Base-by-base conservation (phyloP, 2,329 filamentous ascomycete genomes). In the Exophiala alcalophila region DNA sequence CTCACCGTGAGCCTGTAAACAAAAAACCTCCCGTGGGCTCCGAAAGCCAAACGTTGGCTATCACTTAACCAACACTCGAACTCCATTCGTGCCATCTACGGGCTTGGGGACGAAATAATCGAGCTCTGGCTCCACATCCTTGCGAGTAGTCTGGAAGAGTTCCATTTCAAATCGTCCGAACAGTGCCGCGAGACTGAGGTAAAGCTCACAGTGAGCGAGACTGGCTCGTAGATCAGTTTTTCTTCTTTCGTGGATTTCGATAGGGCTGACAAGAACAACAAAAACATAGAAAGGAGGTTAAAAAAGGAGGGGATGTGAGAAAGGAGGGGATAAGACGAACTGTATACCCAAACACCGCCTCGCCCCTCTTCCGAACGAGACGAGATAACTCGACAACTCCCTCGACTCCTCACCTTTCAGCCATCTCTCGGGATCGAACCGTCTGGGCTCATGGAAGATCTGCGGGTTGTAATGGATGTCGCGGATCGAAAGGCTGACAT, bases 281-380 rank as follows among this genome's bases (percentile, higher is more conserved):
- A n/a, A n/a, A n/a, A n/a, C 24, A 25, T 7, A 25, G n/a, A 25
- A 25, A 7, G 24, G 24, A 25, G 24, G n/a, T 7, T 7, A 25
- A 25, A 25, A 25, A 7, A n/a, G 24, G 24, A 25, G n/a, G n/a
- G 24, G 24, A n/a, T 7, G 24, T 25, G 24, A n/a, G 24, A 25
- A 25, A 25, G 24, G 24, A n/a, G 24, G 24, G n/a, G 41, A 33
- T n/a, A 20, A 55, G n/a, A n/a, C n/a, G n/a, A n/a, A n/a, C 43
- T 63, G 62, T 15, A 54, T 48, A 18, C 65, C 65, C 7, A 69
- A 47, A 50, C 65, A 70, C 38, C 56, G 59, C 30, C 70, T 57
- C 0, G 67, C 59, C 0, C 71, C 71, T 25, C 65, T 58, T 1
- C 62, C 66, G 50, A 74, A 74, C 1, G 69, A 58, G 19, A 71